Evolutionary conservation across 2,329 filamentous ascomycete species (phyloP).

Genomic region (Colletotrichum brevisporum): DNA sequence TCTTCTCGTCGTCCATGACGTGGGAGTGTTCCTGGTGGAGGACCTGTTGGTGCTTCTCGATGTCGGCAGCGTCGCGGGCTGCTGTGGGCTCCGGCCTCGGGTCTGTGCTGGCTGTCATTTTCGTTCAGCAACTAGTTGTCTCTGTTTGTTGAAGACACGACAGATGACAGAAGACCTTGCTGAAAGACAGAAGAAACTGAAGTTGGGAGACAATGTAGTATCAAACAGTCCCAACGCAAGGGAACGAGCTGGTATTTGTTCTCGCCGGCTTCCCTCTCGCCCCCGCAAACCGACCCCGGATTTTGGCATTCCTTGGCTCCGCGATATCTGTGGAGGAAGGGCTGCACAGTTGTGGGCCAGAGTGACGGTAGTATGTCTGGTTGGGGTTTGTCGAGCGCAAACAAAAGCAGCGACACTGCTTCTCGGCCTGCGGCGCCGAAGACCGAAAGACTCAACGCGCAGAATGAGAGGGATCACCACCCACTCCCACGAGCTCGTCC

Average conservation of each 20-base stretch:
- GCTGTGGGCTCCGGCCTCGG: background rate
- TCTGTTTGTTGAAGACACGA: background rate
- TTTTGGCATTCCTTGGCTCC: conserved; percentile 29
- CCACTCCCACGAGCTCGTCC: conserved; percentile 3
- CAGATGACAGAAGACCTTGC: background rate
- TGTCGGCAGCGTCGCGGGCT: background rate
- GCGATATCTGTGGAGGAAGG: conserved; percentile 19
- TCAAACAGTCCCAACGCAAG: background rate
- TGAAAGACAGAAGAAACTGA: background rate
- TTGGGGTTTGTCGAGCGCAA: background rate
- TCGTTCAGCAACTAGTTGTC: background rate
- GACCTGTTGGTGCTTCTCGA: conserved; percentile 32
- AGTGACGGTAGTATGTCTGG: background rate
- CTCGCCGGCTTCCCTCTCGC: background rate
- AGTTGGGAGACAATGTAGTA: background rate
- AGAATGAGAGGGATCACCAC: background rate
- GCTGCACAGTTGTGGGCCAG: background rate
- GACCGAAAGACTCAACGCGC: background rate
- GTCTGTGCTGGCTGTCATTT: conserved; percentile 16
- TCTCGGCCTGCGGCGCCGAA: conserved; percentile 30
- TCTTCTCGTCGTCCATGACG: conserved; percentile 27
- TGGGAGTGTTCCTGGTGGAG: conserved; percentile 35
- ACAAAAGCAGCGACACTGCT: background rate
- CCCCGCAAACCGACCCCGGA: conserved; percentile 36
- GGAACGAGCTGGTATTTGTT: conserved; percentile 18